Conservation (phyloP, 225 moss, liverwort and hornwort genomes). For the Takakia lepidozioides region DNA sequence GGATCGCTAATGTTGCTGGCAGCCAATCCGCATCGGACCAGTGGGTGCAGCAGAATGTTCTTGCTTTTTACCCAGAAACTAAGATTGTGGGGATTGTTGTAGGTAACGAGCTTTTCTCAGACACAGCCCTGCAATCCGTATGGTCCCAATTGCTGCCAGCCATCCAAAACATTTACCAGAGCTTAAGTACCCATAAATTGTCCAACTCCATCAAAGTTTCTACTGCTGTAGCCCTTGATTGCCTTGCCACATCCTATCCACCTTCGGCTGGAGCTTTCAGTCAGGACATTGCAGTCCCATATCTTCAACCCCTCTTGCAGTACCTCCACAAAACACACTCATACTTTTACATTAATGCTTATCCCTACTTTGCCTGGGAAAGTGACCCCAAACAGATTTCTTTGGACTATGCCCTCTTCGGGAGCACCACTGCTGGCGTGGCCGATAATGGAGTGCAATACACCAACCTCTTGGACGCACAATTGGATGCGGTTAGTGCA, state of each 20-base stretch:
- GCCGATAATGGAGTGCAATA: conserved; percentile 43
- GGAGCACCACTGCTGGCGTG: conserved; percentile 14
- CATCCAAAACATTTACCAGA: conserved; percentile 27
- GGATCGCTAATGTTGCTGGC: conserved; percentile 29
- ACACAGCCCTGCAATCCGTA: conserved; percentile 16
- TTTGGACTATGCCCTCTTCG: conserved; percentile 45
- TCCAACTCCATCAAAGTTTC: conserved; percentile 24
- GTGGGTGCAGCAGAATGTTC: conserved; percentile 41
- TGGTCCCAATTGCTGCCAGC: conserved; percentile 34
- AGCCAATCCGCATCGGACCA: conserved; percentile 22
- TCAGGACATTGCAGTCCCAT: conserved; percentile 21
- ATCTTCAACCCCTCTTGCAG: conserved; percentile 29
- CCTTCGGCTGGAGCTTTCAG: conserved; percentile 33
- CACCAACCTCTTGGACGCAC: conserved; percentile 61
- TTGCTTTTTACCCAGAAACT: conserved; percentile 34
- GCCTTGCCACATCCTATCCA: conserved; percentile 30
- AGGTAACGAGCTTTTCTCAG: conserved; percentile 41
- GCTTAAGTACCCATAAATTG: conserved; percentile 25
- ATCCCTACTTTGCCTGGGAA: conserved; percentile 31
- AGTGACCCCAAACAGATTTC: conserved; percentile 23
- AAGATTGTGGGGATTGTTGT: conserved; percentile 32
- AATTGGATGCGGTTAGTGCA: conserved; percentile 48
- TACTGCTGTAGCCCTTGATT: conserved; percentile 39
- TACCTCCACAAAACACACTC: conserved; percentile 31
- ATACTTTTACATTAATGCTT: conserved; percentile 40